A percentile compares a stretch with the other conserved stretches of the same genome.
Conservation (phyloP, 306 rosid species). For the Phaseolus lunatus region DNA sequence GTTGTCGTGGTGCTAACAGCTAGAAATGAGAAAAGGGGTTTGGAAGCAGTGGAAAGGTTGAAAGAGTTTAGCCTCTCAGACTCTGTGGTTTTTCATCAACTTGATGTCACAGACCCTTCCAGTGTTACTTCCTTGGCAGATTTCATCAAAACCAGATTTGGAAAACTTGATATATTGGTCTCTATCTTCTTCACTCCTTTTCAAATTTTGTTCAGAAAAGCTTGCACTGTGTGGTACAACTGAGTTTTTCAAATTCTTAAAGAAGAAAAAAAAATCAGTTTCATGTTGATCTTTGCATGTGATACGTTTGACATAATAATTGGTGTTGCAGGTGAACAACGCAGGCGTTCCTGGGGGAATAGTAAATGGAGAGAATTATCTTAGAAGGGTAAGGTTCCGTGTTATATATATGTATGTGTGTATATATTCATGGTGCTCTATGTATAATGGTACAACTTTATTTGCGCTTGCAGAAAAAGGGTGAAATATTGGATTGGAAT, state of each 20-base stretch:
- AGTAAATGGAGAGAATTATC: slow-evolving; percentile 39
- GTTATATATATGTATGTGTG: too few relatives aligned
- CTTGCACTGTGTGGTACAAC: neutral
- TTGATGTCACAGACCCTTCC: slow-evolving; percentile 52
- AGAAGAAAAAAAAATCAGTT: neutral
- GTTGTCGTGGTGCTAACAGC: slow-evolving; percentile 47
- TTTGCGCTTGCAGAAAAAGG: slow-evolving; percentile 37
- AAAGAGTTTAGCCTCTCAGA: slow-evolving; percentile 47
- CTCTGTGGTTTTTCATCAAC: slow-evolving; percentile 49
- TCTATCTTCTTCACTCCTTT: neutral
- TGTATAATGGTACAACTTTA: too few relatives aligned
- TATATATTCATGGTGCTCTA: too few relatives aligned
- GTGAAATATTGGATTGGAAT: slow-evolving; percentile 47
- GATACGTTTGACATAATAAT: too few relatives aligned
- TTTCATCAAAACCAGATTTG: slow-evolving; percentile 43
- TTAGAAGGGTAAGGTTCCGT: slow-evolving; percentile 32
- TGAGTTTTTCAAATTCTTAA: neutral
- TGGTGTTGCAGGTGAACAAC: slow-evolving; percentile 47
- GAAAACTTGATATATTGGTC: slow-evolving; percentile 57
- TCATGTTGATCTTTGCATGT: too few relatives aligned
- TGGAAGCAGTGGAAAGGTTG: slow-evolving; percentile 46
- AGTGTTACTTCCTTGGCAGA: slow-evolving; percentile 45
- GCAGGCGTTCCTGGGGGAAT: slow-evolving; percentile 52
- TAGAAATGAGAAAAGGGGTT: slow-evolving; percentile 53
- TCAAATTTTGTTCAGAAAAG: neutral